Evolutionary conservation across 495 filamentous ascomycete species (phyloP), one percentile per base, ranked within the genome.

Genomic region (Neurospora pannonica): DNA sequence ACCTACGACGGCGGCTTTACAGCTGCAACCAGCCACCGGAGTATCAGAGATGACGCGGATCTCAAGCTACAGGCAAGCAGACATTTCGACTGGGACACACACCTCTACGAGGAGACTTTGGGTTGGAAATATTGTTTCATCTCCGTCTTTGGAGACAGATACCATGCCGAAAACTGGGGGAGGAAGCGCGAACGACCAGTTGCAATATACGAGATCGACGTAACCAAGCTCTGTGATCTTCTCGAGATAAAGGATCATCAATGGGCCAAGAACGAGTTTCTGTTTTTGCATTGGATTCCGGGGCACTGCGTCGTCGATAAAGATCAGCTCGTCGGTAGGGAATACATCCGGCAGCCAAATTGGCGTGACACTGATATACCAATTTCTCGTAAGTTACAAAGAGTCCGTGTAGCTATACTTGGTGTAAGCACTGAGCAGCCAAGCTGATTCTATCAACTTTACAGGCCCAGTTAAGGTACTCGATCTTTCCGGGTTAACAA

Each of bases 261-360:
- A 28, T 54, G 10, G 21, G 46, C 46, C 2, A 13, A 54, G 21
- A 2, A 54, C 10, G 46, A 54, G 21, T 54, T 54, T 54, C 2
- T 54, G 8, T 54, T 54, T 6, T 24, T 54, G 4, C 0, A 13
- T 54, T 0, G 9, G 0, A 54, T 54, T 24, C 46, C 46, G 8
- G n/a, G 3, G 21, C 0, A 24, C 8, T 54, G 46, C 2, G 0
- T 54, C 2, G 4, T 0, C 21, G 3, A 21, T 24, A 0, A 24
- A 11, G 5, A 24, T 24, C 4, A 24, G 3, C 46, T 54, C 46
- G 1, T 5, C 4, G 46, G 10, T 24, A 4, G 21, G 3, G 7
- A 24, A 21, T 54, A 54, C 8, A n/a, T n/a, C 43, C 17, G n/a
- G 3, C 19, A 21, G n/a, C 43, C 43, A 6, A 9, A 21, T 19